Evolutionary conservation across 177 flowering plant species (phyloP).

Genomic region (Vitis hybrid): DNA sequence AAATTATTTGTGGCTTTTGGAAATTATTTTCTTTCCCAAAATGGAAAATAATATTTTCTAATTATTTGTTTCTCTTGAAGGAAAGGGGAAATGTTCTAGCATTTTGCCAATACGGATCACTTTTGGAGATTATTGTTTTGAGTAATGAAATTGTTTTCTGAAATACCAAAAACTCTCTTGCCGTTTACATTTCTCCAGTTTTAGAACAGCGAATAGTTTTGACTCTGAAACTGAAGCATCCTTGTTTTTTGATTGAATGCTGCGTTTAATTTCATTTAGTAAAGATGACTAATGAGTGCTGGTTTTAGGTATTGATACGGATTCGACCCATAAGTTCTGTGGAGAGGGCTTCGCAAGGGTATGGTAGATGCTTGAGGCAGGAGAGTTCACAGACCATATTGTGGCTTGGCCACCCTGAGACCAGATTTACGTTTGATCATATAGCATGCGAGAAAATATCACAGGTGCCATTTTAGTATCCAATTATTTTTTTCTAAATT

Average conservation of each 20-base stretch:
- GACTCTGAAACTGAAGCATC: no score
- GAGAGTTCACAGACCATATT: conserved; percentile 66
- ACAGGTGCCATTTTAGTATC: conserved; percentile 45
- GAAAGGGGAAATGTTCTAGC: no score
- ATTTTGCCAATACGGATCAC: no score
- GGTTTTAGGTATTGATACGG: conserved; percentile 65
- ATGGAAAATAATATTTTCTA: no score
- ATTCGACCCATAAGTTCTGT: conserved; percentile 59
- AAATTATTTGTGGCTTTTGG: not conserved
- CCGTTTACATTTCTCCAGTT: no score
- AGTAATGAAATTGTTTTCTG: no score
- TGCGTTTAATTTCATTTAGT: not conserved
- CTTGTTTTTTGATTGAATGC: no score
- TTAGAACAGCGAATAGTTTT: no score
- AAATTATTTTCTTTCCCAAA: not conserved
- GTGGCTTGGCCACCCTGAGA: conserved; percentile 92
- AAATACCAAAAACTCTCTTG: no score
- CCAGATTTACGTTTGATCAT: conserved; percentile 89
- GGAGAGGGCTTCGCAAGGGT: conserved; percentile 63
- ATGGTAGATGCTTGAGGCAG: conserved; percentile 66
- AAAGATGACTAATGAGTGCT: not conserved
- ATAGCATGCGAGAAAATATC: conserved; percentile 75
- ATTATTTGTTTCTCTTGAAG: no score
- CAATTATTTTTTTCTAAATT: not conserved
- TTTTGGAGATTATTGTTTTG: no score